phyloP scores from a whole-genome alignment of 805 yeast species.

The Candida michaelii region DNA sequence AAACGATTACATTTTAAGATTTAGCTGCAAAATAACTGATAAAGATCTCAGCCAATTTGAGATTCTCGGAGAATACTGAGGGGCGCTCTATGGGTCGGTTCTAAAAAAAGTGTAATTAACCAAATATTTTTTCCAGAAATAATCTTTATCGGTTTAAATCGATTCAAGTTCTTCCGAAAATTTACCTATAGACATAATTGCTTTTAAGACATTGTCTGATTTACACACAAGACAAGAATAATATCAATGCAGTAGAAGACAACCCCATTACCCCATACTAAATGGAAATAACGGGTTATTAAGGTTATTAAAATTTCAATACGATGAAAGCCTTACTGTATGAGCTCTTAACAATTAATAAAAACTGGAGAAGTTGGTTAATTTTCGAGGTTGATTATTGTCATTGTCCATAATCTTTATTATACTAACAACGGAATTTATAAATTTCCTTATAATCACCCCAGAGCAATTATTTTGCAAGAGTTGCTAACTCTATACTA shows the following conservation, averaged over 20 bases:
- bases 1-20: neutral
- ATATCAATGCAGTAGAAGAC: slow-evolving; percentile 1
- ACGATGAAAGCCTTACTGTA: neutral
- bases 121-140: neutral
- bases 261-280: no score
- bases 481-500: neutral
- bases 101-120: neutral
- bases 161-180: slow-evolving; percentile 2
- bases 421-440: neutral
- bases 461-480: neutral
- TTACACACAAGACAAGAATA: neutral
- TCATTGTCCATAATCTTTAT: no score
- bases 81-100: neutral
- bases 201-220: slow-evolving; percentile 2
- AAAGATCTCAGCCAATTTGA: neutral
- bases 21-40: neutral
- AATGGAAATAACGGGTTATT: neutral
- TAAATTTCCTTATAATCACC: neutral
- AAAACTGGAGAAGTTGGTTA: no score
- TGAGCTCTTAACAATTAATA: neutral
- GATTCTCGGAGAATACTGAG: slow-evolving; percentile 4
- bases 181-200: neutral
- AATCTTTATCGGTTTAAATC: neutral
- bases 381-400: no score
- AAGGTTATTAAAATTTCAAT: neutral